A percentile compares a stretch with the other conserved stretches of the same genome.
These are phyloP conservation scores for Drechslerella stenobrocha DNA, from an alignment of 2,329 filamentous ascomycete genomes.

Conservation along the genomic window DNA sequence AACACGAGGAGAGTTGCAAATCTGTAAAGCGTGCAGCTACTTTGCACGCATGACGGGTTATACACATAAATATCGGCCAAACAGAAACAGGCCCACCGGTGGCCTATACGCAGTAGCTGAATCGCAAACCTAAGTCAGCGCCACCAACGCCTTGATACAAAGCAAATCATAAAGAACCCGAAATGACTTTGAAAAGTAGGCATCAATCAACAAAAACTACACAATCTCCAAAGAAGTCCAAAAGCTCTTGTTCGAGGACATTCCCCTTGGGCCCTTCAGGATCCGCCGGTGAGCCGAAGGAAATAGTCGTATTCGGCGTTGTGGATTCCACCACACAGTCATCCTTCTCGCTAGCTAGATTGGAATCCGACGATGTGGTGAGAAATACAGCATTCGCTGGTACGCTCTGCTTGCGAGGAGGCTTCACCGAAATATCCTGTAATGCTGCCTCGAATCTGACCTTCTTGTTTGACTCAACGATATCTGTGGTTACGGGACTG, in stretches of 20 bases:
- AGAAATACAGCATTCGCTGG: neutral
- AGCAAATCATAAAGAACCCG: neutral
- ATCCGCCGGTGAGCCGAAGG: neutral
- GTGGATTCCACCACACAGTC: neutral
- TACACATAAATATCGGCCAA: no score
- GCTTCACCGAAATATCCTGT: constrained; percentile 7
- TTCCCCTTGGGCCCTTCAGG: constrained; percentile 16
- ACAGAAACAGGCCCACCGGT: no score
- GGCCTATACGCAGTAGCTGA: no score
- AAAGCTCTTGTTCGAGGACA: constrained; percentile 23
- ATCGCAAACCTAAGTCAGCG: no score
- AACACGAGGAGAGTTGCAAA: neutral
- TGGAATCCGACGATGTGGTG: constrained; percentile 9
- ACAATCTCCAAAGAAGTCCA: constrained; percentile 48
- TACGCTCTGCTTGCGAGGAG: constrained; percentile 2
- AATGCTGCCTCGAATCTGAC: constrained; percentile 17
- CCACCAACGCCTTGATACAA: neutral
- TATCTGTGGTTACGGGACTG: no score
- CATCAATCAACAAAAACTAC: constrained; percentile 42
- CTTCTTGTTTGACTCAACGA: constrained; percentile 21
- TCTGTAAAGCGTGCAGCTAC: no score
- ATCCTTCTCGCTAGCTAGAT: neutral
- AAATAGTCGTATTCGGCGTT: constrained; percentile 3
- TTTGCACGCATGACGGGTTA: no score
- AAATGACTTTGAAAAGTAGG: neutral